Conservation (phyloP, 1,284 basidiomycete genomes). For the Rhodofomes roseus region DNA sequence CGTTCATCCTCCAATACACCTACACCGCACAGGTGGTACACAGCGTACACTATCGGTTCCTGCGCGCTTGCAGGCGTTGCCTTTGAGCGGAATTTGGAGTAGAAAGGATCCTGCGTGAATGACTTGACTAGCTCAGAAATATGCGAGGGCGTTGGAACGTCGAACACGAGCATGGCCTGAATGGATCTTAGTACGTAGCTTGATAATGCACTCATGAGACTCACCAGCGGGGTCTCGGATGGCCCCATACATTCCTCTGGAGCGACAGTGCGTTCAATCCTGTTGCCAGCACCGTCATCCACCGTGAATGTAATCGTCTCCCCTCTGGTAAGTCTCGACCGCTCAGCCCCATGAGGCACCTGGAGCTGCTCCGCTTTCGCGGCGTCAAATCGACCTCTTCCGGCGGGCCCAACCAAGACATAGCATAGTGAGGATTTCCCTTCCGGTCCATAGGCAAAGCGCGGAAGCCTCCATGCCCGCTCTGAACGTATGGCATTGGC, state of each 20-base stretch:
- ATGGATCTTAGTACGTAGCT: neutral
- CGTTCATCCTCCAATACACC: conserved; percentile 64
- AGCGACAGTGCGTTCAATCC: conserved; percentile 42
- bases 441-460: neutral
- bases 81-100: conserved; percentile 43
- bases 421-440: conserved; percentile 51
- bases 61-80: conserved; percentile 33
- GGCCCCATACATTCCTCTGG: conserved; percentile 60
- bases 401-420: conserved; percentile 71
- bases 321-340: conserved; percentile 46
- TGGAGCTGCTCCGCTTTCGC: conserved; percentile 64
- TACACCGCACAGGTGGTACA: conserved; percentile 68
- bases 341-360: conserved; percentile 55
- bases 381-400: conserved; percentile 86
- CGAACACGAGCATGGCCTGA: conserved; percentile 57
- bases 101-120: conserved; percentile 49
- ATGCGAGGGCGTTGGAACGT: conserved; percentile 58
- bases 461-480: neutral
- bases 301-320: conserved; percentile 52
- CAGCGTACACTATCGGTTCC: conserved; percentile 47
- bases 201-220: conserved; percentile 8
- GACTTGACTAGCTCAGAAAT: conserved; percentile 55
- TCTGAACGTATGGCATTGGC: neutral
- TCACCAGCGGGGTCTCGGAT: conserved; percentile 45
- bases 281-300: conserved; percentile 37